Evolutionary conservation across 2,329 filamentous ascomycete species (phyloP).

Genomic region (Ciborinia camelliae): DNA sequence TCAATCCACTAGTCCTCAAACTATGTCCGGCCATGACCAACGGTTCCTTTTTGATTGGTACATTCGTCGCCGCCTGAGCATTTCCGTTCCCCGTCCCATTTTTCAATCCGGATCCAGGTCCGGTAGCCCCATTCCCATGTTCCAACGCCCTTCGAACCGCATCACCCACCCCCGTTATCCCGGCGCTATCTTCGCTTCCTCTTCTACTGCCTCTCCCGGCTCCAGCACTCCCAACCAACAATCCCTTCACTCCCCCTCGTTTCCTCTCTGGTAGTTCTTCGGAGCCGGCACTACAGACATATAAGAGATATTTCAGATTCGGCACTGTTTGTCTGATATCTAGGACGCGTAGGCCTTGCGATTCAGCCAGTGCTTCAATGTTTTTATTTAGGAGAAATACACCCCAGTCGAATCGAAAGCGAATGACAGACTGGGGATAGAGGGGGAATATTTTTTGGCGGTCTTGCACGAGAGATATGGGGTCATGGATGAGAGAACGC

Average conservation of each 20-base stretch:
- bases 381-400: conserved; percentile 97
- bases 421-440: conserved; percentile 65
- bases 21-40: conserved; percentile 30
- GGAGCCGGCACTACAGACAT: conserved; percentile 78
- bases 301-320: conserved; percentile 89
- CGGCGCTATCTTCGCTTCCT: conserved; percentile 34
- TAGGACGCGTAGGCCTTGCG: conserved; percentile 72
- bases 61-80: not conserved
- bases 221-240: conserved; percentile 51
- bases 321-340: conserved; percentile 90
- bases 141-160: conserved; percentile 32
- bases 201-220: conserved; percentile 29
- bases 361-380: conserved; percentile 67
- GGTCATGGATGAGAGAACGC: conserved; percentile 70
- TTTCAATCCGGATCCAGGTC: conserved; percentile 16
- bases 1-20: conserved; percentile 37
- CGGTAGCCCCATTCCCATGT: conserved; percentile 21
- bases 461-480: conserved; percentile 55
- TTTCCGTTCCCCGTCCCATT: conserved; percentile 11
- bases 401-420: conserved; percentile 92
- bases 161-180: conserved; percentile 28
- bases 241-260: conserved; percentile 56
- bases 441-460: conserved; percentile 71
- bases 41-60: conserved; percentile 14
- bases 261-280: conserved; percentile 61